Conservation (phyloP, 805 yeast species). For the Kazachstania kunashirensis region DNA sequence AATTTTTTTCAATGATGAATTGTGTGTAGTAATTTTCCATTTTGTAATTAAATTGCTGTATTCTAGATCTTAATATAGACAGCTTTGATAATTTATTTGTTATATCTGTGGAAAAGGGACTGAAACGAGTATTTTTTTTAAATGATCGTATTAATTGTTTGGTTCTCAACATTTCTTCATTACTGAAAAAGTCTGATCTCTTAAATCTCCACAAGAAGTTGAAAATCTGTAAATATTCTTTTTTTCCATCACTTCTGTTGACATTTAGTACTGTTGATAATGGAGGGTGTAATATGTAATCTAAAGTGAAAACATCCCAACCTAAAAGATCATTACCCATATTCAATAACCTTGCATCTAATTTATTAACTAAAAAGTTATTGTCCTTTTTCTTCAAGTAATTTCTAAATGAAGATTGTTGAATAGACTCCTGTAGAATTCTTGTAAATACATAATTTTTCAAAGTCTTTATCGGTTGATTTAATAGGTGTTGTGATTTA, state of each 20-base stretch:
- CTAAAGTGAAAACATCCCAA: slow-evolving; percentile 89
- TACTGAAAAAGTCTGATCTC: slow-evolving; percentile 47
- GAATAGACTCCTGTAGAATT: slow-evolving; percentile 55
- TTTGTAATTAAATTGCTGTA: slow-evolving; percentile 27
- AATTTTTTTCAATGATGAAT: slow-evolving; percentile 28
- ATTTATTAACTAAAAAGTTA: slow-evolving; percentile 37
- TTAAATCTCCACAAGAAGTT: slow-evolving; percentile 76
- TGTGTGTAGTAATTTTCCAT: slow-evolving; percentile 27
- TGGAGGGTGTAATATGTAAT: slow-evolving; percentile 50
- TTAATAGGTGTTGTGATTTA: slow-evolving; percentile 44
- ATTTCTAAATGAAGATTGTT: slow-evolving; percentile 40
- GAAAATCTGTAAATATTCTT: slow-evolving; percentile 68
- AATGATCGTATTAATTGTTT: slow-evolving; percentile 28
- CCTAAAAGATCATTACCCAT: slow-evolving; percentile 66
- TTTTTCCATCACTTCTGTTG: slow-evolving; percentile 34
- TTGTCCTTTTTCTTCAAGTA: slow-evolving; percentile 28
- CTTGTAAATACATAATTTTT: slow-evolving; percentile 58
- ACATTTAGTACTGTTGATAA: slow-evolving; percentile 48
- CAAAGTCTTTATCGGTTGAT: slow-evolving; percentile 52
- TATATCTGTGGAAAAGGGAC: slow-evolving; percentile 24
- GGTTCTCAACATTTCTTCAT: slow-evolving; percentile 37
- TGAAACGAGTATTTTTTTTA: slow-evolving; percentile 10
- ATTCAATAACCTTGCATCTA: slow-evolving; percentile 79
- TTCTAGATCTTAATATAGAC: slow-evolving; percentile 27
- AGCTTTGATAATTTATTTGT: slow-evolving; percentile 23